Conservation (phyloP, 129 eudicot species). For the Pseudognaphalium luteoalbum region DNA sequence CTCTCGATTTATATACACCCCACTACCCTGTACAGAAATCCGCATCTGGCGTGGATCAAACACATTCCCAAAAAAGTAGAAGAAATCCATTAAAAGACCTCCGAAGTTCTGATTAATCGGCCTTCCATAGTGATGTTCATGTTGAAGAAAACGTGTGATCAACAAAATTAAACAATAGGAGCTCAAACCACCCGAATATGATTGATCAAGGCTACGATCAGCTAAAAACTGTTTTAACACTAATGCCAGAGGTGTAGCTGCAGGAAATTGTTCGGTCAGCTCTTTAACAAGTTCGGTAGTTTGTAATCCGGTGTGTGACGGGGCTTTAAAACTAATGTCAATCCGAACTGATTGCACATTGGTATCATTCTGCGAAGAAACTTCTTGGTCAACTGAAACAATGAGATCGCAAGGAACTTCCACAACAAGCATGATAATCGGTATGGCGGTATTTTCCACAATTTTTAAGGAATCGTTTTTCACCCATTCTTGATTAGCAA, state of each 20-base stretch:
- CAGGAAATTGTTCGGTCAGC: constrained; percentile 87
- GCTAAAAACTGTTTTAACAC: constrained; percentile 89
- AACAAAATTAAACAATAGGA: constrained; percentile 81
- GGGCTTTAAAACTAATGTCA: constrained; percentile 89
- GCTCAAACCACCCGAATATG: constrained; percentile 96
- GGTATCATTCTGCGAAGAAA: constrained; percentile 34
- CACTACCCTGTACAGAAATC: constrained; percentile 85
- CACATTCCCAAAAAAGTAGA: constrained; percentile 92
- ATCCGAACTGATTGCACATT: constrained; percentile 66
- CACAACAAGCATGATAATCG: constrained; percentile 93
- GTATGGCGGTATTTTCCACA: constrained; percentile 97
- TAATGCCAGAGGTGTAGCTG: constrained; percentile 79
- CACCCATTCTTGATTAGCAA: constrained; percentile 97
- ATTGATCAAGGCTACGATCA: constrained; percentile 89
- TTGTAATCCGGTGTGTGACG: constrained; percentile 95
- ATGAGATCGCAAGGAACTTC: constrained; percentile 75
- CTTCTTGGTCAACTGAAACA: constrained; percentile 44
- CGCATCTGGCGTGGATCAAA: constrained; percentile 98
- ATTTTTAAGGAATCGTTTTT: constrained; percentile 91
- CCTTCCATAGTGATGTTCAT: constrained; percentile 86
- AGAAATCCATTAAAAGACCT: constrained; percentile 86
- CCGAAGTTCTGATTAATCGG: constrained; percentile 79
- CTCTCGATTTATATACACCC: constrained; percentile 82
- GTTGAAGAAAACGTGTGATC: constrained; percentile 92
- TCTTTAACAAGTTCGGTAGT: constrained; percentile 91